Percentiles rank a stretch among this genome's conserved stretches.
These are phyloP conservation scores for Pilaira anomala DNA, from an alignment of 192 early-diverging fungal species.

Conservation along the genomic window DNA sequence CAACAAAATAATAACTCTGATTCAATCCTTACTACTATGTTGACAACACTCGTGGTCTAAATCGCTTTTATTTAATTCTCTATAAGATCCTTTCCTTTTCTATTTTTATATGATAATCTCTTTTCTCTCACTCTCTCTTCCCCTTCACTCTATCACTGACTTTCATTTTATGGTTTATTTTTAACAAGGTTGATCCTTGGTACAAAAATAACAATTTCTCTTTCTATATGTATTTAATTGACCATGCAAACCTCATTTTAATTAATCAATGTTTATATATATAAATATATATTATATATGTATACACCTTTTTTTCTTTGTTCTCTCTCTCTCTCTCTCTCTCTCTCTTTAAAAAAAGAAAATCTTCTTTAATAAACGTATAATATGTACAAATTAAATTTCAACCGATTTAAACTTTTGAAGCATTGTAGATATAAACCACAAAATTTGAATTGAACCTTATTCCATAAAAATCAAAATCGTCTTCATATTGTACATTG, in stretches of 20 bases:
- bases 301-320: too few species aligned
- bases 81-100: neutral
- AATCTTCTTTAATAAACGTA: too few species aligned
- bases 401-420: too few species aligned
- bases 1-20: neutral
- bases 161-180: neutral
- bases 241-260: neutral
- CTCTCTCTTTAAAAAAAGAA: too few species aligned
- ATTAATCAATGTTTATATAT: conserved; percentile 1
- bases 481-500: too few species aligned
- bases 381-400: too few species aligned
- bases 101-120: neutral
- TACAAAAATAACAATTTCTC: neutral
- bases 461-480: too few species aligned
- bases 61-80: neutral
- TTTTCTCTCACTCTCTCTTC: neutral
- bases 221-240: neutral
- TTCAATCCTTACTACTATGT: conserved; percentile 8
- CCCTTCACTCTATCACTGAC: neutral
- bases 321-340: too few species aligned
- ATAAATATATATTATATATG: neutral
- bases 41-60: conserved; percentile 10
- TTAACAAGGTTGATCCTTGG: neutral
- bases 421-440: too few species aligned
- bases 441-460: too few species aligned